Evolutionary conservation across 371 early-diverging fungal genomes (phyloP), one percentile per base, ranked within the genome.

Genomic region (Mucor velutinosus): DNA sequence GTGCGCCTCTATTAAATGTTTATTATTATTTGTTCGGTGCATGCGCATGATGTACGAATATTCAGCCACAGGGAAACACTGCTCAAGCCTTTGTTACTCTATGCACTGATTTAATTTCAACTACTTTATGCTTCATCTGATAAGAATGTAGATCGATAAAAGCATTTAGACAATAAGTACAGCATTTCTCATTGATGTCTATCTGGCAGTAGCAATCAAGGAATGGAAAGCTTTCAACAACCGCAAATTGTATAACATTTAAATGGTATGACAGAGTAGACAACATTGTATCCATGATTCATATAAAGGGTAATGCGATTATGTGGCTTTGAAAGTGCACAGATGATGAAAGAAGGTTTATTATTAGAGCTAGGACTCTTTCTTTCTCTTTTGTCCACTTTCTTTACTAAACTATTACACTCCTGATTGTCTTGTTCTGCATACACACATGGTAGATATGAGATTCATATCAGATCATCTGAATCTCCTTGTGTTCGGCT

Each of bases 291-390:
- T 37, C 37, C 37, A 7, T 45, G 17, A 45, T 45, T 45, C 45
- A 45, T 45, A 45, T n/a, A 45, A 45, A 45, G 45, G 19, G 45
- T 7, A n/a, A 45, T 45, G 45, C n/a, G 19, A 19, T 45, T n/a
- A 21, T 58, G 58, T 58, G 58, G 58, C 58, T 58, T 58, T 58
- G 58, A 58, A 58, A 10, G 33, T 32, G 30, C 30, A 57, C 30
- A 57, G 27, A 29, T 57, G 57, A 45, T 45, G n/a, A 45, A n/a
- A 45, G 45, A 45, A 19, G n/a, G 45, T 45, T 45, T 45, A 45
- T 45, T 45, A 39, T 39, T 39, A 4, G 19, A 45, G 45, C 1
- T 45, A 19, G n/a, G 19, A 19, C 37, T 37, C 37, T 14, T 37
- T 21, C 37, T 58, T 12, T 58, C 21, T 58, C 35, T 35, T 37